A percentile compares a stretch with the other conserved stretches of the same genome.
These are phyloP conservation scores for Fusarium sp. DNA, from an alignment of 2,329 filamentous ascomycete species.

Conservation along the genomic window DNA sequence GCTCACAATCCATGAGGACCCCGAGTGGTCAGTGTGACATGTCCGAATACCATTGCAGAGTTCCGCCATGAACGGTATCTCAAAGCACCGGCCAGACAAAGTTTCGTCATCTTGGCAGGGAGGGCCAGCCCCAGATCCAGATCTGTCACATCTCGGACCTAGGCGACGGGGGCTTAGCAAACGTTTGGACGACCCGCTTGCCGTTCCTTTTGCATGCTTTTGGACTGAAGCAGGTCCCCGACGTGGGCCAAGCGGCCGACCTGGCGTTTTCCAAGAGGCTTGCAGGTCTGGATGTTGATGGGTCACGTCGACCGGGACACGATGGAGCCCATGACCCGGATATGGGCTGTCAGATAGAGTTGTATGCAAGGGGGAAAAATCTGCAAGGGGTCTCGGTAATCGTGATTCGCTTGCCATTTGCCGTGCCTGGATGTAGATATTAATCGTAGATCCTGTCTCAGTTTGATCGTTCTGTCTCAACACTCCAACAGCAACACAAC, in stretches of 20 bases:
- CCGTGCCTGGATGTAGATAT: conserved; percentile 30
- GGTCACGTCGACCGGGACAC: background rate
- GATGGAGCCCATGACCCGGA: conserved; percentile 8
- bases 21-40: background rate
- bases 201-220: conserved; percentile 5
- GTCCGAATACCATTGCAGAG: background rate
- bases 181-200: background rate
- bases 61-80: conserved; percentile 6
- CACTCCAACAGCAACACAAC: background rate
- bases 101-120: background rate
- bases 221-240: background rate
- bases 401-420: conserved; percentile 17
- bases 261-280: conserved; percentile 4
- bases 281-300: conserved; percentile 6
- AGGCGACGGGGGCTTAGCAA: background rate
- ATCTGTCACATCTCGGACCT: conserved; percentile 7
- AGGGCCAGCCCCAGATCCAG: background rate
- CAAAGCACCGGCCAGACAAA: background rate
- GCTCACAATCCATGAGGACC: background rate
- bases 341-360: conserved; percentile 28
- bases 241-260: conserved; percentile 13
- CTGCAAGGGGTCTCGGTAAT: conserved; percentile 26
- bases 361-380: conserved; percentile 18
- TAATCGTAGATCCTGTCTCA: conserved; percentile 35
- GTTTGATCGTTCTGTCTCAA: conserved; percentile 10